Base-by-base conservation (phyloP, 1,284 basidiomycete genomes). In the Neolentinus lepideus region DNA sequence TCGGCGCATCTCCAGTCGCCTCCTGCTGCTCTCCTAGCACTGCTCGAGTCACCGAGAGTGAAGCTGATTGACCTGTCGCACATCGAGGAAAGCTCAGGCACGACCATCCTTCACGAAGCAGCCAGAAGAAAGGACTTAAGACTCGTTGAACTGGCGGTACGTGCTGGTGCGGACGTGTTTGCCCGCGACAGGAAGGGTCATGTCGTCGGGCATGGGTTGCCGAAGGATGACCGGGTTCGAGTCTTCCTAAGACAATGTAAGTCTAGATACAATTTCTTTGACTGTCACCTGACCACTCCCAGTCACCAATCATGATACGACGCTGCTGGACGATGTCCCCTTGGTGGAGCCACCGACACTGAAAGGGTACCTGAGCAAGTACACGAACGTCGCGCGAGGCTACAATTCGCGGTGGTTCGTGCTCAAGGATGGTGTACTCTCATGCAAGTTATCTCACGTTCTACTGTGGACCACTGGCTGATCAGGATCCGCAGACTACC, bases 321-420 rank as follows among this genome's bases (percentile, higher is more conserved):
- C 84, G 0, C 71, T 90, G 0, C 76, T 91, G 19, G 75, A 80
- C 62, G 24, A 69, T 71, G 55, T 64, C 6, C 63, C 65, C 1
- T 60, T 74, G 2, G 71, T 73, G 1, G 83, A 85, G 52, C 85
- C 87, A 1, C 88, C 85, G 0, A 74, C 79, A 14, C 73, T 94
- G 54, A 84, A 83, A 60, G 93, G 93, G 0, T 94, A 92, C 64
- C 74, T 94, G 19, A 90, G 88, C 66, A 96, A 96, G 70, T 96
- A 94, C 68, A 87, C 89, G 3, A 96, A 95, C 63, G 86, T 95
- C 38, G 92, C 92, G 0, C 84, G 85, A 62, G 94, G 96, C 0
- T 98, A 95, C 71, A 89, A 88, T 62, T 90, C 90, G 0, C 79
- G 96, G 0, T 98, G 95, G 94, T 97, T 98, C 65, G 94, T 98